phyloP scores from a whole-genome alignment of 2,329 filamentous ascomycete species.

The Lecanosticta acicola region DNA sequence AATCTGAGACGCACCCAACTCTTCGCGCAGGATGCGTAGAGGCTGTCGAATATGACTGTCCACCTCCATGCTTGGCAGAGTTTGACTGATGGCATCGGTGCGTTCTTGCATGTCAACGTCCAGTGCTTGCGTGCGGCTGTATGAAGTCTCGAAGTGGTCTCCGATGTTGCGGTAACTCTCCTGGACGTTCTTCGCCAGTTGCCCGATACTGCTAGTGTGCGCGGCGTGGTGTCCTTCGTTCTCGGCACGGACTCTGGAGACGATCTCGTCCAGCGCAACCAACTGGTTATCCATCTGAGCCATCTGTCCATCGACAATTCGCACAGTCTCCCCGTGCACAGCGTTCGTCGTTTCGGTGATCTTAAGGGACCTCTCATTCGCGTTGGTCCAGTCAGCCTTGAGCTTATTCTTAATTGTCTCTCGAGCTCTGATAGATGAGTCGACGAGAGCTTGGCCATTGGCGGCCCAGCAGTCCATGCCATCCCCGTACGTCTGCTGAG shows the following conservation, averaged over 20 bases:
- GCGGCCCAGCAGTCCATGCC: slow-evolving; percentile 70
- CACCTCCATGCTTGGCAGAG: slow-evolving; percentile 55
- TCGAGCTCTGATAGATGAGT: slow-evolving; percentile 65
- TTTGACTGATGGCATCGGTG: slow-evolving; percentile 53
- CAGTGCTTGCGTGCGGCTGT: slow-evolving; percentile 62
- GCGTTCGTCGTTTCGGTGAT: slow-evolving; percentile 79
- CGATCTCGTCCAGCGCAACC: slow-evolving; percentile 83
- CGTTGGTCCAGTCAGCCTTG: slow-evolving; percentile 77
- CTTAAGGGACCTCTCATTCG: slow-evolving; percentile 72
- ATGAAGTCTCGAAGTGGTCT: slow-evolving; percentile 63
- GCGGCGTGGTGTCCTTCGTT: slow-evolving; percentile 71
- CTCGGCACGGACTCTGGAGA: slow-evolving; percentile 71
- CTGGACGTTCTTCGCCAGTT: slow-evolving; percentile 63
- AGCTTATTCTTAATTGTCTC: slow-evolving; percentile 76
- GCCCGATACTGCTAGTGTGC: slow-evolving; percentile 61
- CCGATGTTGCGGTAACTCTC: slow-evolving; percentile 67
- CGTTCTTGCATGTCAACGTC: slow-evolving; percentile 61
- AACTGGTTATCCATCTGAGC: slow-evolving; percentile 83
- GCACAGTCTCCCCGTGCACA: slow-evolving; percentile 84
- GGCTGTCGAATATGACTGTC: slow-evolving; percentile 59
- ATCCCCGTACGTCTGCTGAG: slow-evolving; percentile 59
- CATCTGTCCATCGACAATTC: slow-evolving; percentile 85
- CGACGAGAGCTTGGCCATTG: slow-evolving; percentile 62
- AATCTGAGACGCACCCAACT: slow-evolving; percentile 60
- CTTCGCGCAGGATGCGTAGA: slow-evolving; percentile 63